These are phyloP conservation scores for Spathaspora boniae DNA, from an alignment of 805 yeast genomes.

Conservation along the genomic window DNA sequence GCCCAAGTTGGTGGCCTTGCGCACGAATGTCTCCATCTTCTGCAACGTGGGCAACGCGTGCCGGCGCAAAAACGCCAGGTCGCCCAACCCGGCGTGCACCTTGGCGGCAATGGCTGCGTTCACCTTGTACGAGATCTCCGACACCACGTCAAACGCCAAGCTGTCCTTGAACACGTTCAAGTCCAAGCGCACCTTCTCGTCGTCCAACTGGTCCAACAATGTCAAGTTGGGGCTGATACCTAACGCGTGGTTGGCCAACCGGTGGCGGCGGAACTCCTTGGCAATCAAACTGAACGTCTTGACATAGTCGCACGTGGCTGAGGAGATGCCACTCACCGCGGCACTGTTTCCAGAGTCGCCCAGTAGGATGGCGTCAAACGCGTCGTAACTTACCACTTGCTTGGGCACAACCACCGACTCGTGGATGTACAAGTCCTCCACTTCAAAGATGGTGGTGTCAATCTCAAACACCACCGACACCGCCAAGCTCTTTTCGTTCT, in stretches of 20 bases:
- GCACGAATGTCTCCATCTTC: slow-evolving; percentile 74
- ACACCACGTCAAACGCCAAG: slow-evolving; percentile 53
- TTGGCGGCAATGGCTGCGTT: slow-evolving; percentile 84
- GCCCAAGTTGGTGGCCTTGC: slow-evolving; percentile 64
- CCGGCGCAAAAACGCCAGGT: slow-evolving; percentile 78
- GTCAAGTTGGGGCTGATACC: slow-evolving; percentile 54
- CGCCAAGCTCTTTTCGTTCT: slow-evolving; percentile 59
- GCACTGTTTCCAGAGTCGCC: slow-evolving; percentile 28
- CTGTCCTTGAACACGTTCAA: slow-evolving; percentile 69
- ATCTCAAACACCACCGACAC: slow-evolving; percentile 78
- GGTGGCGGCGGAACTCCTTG: slow-evolving; percentile 64
- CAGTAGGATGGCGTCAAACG: slow-evolving; percentile 50
- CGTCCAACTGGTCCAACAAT: slow-evolving; percentile 77
- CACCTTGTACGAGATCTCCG: slow-evolving; percentile 76
- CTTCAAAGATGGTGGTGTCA: slow-evolving; percentile 66
- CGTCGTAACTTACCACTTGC: slow-evolving; percentile 49
- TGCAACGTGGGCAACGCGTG: slow-evolving; percentile 81
- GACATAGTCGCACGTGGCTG: slow-evolving; percentile 63
- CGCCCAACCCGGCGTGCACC: slow-evolving; percentile 72
- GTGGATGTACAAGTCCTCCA: slow-evolving; percentile 73
- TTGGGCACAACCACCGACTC: slow-evolving; percentile 69
- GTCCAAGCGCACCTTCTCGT: slow-evolving; percentile 70
- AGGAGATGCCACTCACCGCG: slow-evolving; percentile 29
- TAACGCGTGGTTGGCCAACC: slow-evolving; percentile 50
- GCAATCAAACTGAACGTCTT: slow-evolving; percentile 63